These are phyloP conservation scores for Trebouxia gelatinosa DNA, from an alignment of 163 green algal species.

Conservation along the genomic window DNA sequence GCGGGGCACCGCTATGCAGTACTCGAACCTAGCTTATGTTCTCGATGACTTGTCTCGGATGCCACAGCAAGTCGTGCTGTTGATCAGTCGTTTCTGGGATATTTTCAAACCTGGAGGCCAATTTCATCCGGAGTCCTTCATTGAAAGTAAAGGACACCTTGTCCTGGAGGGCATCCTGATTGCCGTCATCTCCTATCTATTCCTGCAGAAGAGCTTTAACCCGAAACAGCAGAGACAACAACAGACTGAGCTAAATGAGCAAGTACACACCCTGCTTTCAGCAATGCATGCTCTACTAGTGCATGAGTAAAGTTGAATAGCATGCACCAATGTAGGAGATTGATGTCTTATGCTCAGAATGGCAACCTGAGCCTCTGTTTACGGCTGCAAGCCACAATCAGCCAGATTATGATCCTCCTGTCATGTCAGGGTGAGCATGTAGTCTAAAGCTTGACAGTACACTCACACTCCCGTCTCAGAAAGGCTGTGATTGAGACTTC, in stretches of 20 bases:
- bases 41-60: slow-evolving; percentile 3
- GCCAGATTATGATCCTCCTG: slow-evolving; percentile 45
- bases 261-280: slow-evolving; percentile 46
- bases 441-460: background rate
- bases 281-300: background rate
- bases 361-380: slow-evolving; percentile 87
- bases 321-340: slow-evolving; percentile 71
- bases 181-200: slow-evolving; percentile 79
- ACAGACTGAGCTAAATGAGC: slow-evolving; percentile 71
- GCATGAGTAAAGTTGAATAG: background rate
- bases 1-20: too few species aligned
- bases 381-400: slow-evolving; percentile 42
- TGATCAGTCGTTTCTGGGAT: slow-evolving; percentile 54
- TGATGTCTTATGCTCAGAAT: slow-evolving; percentile 88
- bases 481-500: background rate
- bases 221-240: slow-evolving; percentile 48
- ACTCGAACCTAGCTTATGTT: too few species aligned
- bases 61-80: background rate
- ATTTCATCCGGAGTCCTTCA: slow-evolving; percentile 77
- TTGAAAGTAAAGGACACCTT: slow-evolving; percentile 85
- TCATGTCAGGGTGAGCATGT: slow-evolving; percentile 40
- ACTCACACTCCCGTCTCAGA: background rate
- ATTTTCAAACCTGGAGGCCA: slow-evolving; percentile 75
- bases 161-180: slow-evolving; percentile 84
- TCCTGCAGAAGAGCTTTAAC: slow-evolving; percentile 77